Base-by-base conservation (phyloP, 129 eudicot genomes). In the Chrysanthemum makinoi region DNA sequence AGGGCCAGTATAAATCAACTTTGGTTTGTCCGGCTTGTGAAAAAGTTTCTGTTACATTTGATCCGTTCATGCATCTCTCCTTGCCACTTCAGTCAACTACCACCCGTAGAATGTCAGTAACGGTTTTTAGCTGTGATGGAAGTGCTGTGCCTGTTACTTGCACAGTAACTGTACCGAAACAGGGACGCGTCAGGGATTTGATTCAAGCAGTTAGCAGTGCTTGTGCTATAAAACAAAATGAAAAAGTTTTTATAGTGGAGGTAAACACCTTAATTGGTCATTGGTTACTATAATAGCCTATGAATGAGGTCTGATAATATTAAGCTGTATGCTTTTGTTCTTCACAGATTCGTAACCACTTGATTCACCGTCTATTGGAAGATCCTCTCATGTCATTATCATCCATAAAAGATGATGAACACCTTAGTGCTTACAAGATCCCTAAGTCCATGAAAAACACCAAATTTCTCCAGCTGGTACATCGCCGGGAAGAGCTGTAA, bases 1-100 rank as follows among this genome's bases (percentile, higher is more conserved):
- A 94, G 98, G 98, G 98, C 39, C 98, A 94, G 73, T 94, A 87
- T 70, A 94, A 94, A 81, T 94, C 98, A 55, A 94, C 98, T 71
- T 82, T 94, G 70, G 97, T 94, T 56, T 94, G 98, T 68, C 98
- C 98, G 30, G 89, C 68, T 54, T 94, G 98, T 60, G 82, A 86
- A 22, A 94, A 94, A 77, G 74, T 89, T 46, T 94, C 98, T 2
- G 89, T 94, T 19, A 94, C 98, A 60, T 94, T 94, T 79, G 98
- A 94, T 69, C 98, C 98, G 1, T 94, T 94, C 86, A 94, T 94
- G 98, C 90, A 94, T 81, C 93, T 94, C 48, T 94, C 98, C n/a
- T 72, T 94, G 82, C 98, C 98, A 2, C 98, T 94, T 73, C 98
- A 94, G 68, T 84, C 96, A 57, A 83, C 98, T 59, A 81, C 86